phyloP scores from a whole-genome alignment of 306 rosid genomes.

The Rosa multiflora region DNA sequence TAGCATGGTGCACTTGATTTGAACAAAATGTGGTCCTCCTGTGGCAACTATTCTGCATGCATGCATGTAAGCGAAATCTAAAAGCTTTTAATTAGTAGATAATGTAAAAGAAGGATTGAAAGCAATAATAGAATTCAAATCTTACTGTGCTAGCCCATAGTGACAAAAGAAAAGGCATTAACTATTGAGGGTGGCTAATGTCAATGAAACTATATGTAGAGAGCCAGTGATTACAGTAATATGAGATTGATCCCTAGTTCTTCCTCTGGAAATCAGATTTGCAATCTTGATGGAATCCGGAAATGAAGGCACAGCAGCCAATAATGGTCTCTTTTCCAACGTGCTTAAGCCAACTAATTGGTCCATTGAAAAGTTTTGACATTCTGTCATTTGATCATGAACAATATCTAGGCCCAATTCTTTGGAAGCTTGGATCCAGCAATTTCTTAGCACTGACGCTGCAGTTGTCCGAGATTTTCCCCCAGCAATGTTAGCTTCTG shows the following conservation, averaged over 20 bases:
- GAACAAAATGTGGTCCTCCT: background rate
- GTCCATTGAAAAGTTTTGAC: slow-evolving; percentile 27
- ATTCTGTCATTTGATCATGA: slow-evolving; percentile 39
- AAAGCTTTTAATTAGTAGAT: background rate
- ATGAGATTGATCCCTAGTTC: slow-evolving; percentile 29
- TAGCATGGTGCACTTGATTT: background rate
- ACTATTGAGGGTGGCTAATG: slow-evolving; percentile 39
- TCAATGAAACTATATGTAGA: slow-evolving; percentile 62
- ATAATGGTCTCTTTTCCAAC: slow-evolving; percentile 33
- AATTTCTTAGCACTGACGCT: slow-evolving; percentile 42
- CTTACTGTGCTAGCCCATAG: background rate
- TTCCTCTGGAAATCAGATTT: slow-evolving; percentile 40
- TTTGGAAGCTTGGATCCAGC: slow-evolving; percentile 77
- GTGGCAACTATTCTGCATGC: background rate
- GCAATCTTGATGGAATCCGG: slow-evolving; percentile 49
- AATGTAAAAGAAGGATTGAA: background rate
- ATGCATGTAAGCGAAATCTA: background rate
- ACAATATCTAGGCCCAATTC: slow-evolving; percentile 41
- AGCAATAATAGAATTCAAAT: background rate
- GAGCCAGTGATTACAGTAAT: slow-evolving; percentile 71
- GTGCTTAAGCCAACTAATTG: slow-evolving; percentile 28
- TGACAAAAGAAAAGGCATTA: slow-evolving; percentile 9
- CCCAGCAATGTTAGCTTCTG: slow-evolving; percentile 76
- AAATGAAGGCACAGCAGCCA: slow-evolving; percentile 49
- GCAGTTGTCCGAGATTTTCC: slow-evolving; percentile 61